Base-by-base conservation (phyloP, 2,329 filamentous ascomycete genomes). In the Aaosphaeria arxii region DNA sequence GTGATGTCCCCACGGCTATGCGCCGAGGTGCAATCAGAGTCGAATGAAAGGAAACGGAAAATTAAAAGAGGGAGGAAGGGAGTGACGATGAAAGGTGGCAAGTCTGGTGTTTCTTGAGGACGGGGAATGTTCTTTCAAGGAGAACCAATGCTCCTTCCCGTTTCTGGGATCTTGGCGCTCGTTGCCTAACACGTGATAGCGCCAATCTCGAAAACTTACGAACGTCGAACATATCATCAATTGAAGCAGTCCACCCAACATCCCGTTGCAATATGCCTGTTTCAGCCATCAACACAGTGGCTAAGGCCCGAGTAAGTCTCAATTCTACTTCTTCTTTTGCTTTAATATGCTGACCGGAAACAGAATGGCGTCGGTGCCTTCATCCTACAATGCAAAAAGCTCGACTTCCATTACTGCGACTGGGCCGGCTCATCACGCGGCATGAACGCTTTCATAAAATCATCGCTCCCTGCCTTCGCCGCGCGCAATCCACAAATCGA, bases 351-450 rank as follows among this genome's bases (percentile, higher is more conserved):
- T 6, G 24, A 44, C n/a, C 35, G 24, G 11, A 42, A 46, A 5
- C 63, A 97, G 91, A 97, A 99, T 77, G 94, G 94, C 80, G 81
- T 97, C 59, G 92, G 92, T 64, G 89, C 91, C 70, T 97, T 97
- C 78, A 89, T 99, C 73, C 83, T 96, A 49, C 92, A 96, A 78
- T 99, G 94, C 84, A 95, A 90, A 79, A 88, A 87, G 68, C 79
- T 99, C 71, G 89, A 96, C 71, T 89, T 99, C 67, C 89, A 95
- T 77, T 99, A 96, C 78, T 97, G 94, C 78, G 91, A 97, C 80
- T 91, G 88, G 83, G 89, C 88, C 49, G 94, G 91, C 54, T 95
- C 89, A 71, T 97, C 92, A 35, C 84, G 78, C 65, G 94, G 94
- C 67, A 96, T 97, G 91, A 94, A 95, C 63, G 76, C 84, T 60